Conservation (phyloP, 768 basidiomycete species). For the Psilocybe azurescens region DNA sequence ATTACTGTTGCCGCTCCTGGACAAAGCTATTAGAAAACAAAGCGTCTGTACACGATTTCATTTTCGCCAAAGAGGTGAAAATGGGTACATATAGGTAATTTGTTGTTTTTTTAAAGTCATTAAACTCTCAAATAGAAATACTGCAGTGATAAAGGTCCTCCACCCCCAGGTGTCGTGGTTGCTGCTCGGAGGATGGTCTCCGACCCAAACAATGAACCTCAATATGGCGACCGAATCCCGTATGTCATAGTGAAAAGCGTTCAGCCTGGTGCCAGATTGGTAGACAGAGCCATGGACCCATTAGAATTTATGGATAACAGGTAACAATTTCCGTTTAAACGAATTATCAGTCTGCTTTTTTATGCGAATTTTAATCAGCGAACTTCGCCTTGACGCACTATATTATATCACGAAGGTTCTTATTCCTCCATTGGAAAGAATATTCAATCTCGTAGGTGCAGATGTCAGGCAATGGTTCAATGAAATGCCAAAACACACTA, state of each 20-base stretch:
- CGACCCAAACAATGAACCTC: constrained; percentile 84
- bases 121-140: not conserved
- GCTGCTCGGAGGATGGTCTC: constrained; percentile 75
- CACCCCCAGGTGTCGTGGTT: constrained; percentile 91
- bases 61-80: constrained; percentile 92
- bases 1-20: constrained; percentile 87
- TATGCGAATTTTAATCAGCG: constrained; percentile 39
- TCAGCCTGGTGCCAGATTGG: constrained; percentile 51
- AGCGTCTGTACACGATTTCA: constrained; percentile 89
- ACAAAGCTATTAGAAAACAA: constrained; percentile 80
- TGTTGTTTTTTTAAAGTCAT: not conserved
- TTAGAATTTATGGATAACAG: constrained; percentile 32
- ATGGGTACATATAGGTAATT: constrained; percentile 91
- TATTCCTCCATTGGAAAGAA: constrained; percentile 87
- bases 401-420: constrained; percentile 91
- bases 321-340: constrained; percentile 24
- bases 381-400: constrained; percentile 77
- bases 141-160: constrained; percentile 77
- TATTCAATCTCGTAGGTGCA: constrained; percentile 91
- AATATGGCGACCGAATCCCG: constrained; percentile 93
- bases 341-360: too few species aligned
- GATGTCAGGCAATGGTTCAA: constrained; percentile 88
- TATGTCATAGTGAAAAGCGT: constrained; percentile 82
- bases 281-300: constrained; percentile 36
- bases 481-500: constrained; percentile 73